Evolutionary conservation across 176 grass and related monocot species (phyloP).

Genomic region (Cenchrus americanus): DNA sequence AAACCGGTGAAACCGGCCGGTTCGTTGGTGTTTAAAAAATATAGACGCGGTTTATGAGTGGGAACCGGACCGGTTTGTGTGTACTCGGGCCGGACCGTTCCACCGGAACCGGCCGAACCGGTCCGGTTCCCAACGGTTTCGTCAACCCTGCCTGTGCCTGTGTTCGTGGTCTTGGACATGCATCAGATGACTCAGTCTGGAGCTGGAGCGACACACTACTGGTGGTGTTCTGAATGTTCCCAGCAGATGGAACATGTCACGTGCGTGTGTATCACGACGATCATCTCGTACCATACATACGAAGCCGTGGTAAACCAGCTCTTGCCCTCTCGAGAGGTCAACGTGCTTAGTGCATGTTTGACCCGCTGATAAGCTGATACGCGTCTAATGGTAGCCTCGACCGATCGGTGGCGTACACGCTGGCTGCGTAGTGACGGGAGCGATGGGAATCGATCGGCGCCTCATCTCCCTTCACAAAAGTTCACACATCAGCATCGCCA

Average conservation of each 20-base stretch:
- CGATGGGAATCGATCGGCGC: background rate
- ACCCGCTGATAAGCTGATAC: slow-evolving; percentile 50
- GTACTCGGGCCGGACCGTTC: no score
- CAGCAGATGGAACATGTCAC: background rate
- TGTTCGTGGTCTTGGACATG: background rate
- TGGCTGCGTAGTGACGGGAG: background rate
- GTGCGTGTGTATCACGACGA: background rate
- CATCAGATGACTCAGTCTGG: background rate
- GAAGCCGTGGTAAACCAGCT: background rate
- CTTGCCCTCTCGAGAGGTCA: slow-evolving; percentile 7
- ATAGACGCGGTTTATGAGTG: no score
- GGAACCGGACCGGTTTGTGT: no score
- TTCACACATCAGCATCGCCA: background rate
- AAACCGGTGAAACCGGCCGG: no score
- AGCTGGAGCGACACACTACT: background rate
- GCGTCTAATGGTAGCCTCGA: slow-evolving; percentile 29
- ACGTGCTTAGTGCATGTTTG: slow-evolving; percentile 15
- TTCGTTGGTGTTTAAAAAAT: no score
- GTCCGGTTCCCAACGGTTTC: no score
- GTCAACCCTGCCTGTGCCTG: no score
- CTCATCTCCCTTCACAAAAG: background rate
- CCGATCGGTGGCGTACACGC: slow-evolving; percentile 21
- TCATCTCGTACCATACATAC: background rate
- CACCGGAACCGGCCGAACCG: no score
- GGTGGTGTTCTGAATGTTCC: background rate